phyloP scores from a whole-genome alignment of 192 early-diverging fungal species.

The Powellomyces hirtus region DNA sequence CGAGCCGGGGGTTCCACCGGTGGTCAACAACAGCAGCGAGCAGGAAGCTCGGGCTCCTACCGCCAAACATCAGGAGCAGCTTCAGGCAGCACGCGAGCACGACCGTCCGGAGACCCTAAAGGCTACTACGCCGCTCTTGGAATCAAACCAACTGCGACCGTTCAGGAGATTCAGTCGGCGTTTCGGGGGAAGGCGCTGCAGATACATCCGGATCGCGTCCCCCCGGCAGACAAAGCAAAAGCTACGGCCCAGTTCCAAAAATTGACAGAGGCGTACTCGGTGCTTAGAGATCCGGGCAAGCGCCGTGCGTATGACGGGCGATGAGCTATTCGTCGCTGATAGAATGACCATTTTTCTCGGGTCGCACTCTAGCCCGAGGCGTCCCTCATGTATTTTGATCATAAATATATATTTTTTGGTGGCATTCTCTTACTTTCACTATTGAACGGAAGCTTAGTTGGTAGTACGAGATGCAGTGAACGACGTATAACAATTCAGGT shows the following conservation, averaged over 20 bases:
- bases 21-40: slow-evolving; percentile 1
- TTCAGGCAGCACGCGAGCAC: background rate
- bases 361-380: no score
- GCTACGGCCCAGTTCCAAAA: slow-evolving; percentile 15
- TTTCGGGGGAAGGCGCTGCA: slow-evolving; percentile 16
- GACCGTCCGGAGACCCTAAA: background rate
- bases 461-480: no score
- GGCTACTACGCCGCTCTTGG: slow-evolving; percentile 16
- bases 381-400: no score
- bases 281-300: slow-evolving; percentile 12
- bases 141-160: slow-evolving; percentile 1
- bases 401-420: no score
- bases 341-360: no score
- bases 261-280: slow-evolving; percentile 13
- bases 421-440: no score
- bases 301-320: background rate
- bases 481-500: no score
- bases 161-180: slow-evolving; percentile 21
- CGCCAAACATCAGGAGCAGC: background rate
- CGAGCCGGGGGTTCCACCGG: background rate
- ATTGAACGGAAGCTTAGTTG: no score
- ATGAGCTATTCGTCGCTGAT: no score
- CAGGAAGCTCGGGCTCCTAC: background rate
- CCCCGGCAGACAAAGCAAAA: slow-evolving; percentile 8
- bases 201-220: slow-evolving; percentile 14